Conservation (phyloP, 2,329 filamentous ascomycete genomes). For the Blastomyces parvus region DNA sequence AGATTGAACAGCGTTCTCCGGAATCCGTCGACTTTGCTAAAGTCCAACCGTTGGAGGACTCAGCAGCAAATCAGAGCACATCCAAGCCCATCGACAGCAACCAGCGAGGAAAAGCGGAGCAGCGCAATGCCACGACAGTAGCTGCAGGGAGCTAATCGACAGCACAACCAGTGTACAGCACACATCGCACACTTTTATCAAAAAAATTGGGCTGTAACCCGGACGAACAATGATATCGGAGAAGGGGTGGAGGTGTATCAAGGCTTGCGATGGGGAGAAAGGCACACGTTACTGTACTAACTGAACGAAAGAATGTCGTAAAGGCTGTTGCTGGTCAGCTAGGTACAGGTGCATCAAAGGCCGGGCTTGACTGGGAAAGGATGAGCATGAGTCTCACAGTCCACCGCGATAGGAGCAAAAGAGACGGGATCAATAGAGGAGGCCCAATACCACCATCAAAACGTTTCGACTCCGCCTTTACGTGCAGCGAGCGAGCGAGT, state of each 20-base stretch:
- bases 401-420: neutral
- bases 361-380: neutral
- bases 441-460: too few species aligned
- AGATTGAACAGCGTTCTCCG: neutral
- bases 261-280: neutral
- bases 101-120: neutral
- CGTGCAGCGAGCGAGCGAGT: too few species aligned
- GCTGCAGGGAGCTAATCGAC: neutral
- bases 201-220: neutral
- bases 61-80: neutral
- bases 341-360: neutral
- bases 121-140: neutral
- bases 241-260: neutral
- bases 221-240: neutral
- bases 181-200: neutral
- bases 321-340: neutral
- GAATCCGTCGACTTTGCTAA: neutral
- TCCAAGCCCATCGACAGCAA: neutral
- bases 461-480: too few species aligned
- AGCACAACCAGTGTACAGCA: neutral
- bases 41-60: neutral
- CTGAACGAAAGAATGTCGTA: neutral
- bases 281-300: neutral
- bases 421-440: too few species aligned
- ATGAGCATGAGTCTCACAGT: neutral